These are phyloP conservation scores for Polyporus tsugae DNA, from an alignment of 1,284 basidiomycete species.

Conservation along the genomic window DNA sequence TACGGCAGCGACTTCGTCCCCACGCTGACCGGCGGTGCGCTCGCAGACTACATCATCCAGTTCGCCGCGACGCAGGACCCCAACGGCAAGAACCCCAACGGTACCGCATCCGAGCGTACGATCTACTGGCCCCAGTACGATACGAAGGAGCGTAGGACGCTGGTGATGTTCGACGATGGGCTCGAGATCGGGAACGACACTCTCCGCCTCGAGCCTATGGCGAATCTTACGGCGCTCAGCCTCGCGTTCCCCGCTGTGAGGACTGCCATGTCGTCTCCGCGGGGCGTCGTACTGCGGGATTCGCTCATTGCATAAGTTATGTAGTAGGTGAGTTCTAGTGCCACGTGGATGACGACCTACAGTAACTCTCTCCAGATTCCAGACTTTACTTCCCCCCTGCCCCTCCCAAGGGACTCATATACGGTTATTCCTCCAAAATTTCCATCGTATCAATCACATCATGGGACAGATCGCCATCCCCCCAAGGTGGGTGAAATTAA, in stretches of 20 bases:
- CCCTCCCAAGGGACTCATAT: too few relatives aligned
- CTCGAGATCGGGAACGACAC: slow-evolving; percentile 31
- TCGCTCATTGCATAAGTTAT: too few relatives aligned
- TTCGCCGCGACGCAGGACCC: slow-evolving; percentile 36
- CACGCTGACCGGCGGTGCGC: slow-evolving; percentile 18
- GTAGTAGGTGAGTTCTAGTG: too few relatives aligned
- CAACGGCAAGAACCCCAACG: slow-evolving; percentile 23
- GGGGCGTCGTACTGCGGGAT: too few relatives aligned
- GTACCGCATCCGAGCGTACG: slow-evolving; percentile 12
- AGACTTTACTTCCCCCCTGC: too few relatives aligned
- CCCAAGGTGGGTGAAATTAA: too few relatives aligned
- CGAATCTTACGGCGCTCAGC: not conserved
- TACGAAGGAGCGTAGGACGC: slow-evolving; percentile 18
- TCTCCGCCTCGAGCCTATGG: slow-evolving; percentile 18
- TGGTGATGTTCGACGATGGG: slow-evolving; percentile 28
- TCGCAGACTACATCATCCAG: slow-evolving; percentile 34
- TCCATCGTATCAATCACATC: too few relatives aligned
- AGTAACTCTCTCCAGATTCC: too few relatives aligned
- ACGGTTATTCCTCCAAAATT: too few relatives aligned
- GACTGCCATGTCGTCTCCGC: too few relatives aligned
- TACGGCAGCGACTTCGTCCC: slow-evolving; percentile 32
- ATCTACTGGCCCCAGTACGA: slow-evolving; percentile 33
- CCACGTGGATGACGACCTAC: too few relatives aligned
- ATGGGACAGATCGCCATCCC: too few relatives aligned
- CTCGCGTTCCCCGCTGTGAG: not conserved